Evolutionary conservation across 768 basidiomycete genomes (phyloP).

Genomic region (Boletus huronensis): DNA sequence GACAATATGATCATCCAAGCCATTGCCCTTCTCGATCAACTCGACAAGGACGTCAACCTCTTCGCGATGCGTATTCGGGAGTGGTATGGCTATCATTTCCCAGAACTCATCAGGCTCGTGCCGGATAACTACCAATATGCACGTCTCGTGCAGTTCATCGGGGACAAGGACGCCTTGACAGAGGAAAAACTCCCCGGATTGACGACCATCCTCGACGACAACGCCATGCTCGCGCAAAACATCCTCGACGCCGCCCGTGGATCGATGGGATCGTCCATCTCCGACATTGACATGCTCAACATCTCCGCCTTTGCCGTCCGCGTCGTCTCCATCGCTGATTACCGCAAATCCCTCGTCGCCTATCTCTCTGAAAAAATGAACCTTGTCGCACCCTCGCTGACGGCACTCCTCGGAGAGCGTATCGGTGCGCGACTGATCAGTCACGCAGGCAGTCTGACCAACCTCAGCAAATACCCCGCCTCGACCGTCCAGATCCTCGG

Average conservation of each 20-base stretch:
- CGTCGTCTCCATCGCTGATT: constrained; percentile 89
- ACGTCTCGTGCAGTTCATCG: constrained; percentile 78
- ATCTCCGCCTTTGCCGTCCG: constrained; percentile 88
- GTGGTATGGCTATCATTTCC: constrained; percentile 99
- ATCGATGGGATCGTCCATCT: constrained; percentile 90
- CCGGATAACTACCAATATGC: constrained; percentile 95
- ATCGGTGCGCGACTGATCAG: constrained; percentile 91
- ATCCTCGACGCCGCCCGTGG: constrained; percentile 91
- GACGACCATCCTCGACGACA: constrained; percentile 76
- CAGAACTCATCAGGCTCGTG: constrained; percentile 90
- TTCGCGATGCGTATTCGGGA: constrained; percentile 98
- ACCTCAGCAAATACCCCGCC: constrained; percentile 96
- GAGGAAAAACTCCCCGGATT: constrained; percentile 82
- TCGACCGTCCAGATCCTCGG: constrained; percentile 98
- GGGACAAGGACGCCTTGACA: constrained; percentile 76
- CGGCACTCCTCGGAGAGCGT: constrained; percentile 86
- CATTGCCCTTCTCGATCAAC: constrained; percentile 95
- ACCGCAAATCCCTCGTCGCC: constrained; percentile 83
- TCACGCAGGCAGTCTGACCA: constrained; percentile 95
- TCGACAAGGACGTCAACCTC: constrained; percentile 99
- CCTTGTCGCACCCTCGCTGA: constrained; percentile 89
- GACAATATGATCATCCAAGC: constrained; percentile 99
- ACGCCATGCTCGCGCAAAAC: constrained; percentile 84
- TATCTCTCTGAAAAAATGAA: constrained; percentile 98
- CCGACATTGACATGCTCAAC: constrained; percentile 93